Percentiles rank a stretch among this genome's conserved stretches.
phyloP scores from a whole-genome alignment of 257 asterid species.

The Linderniella brevidens region DNA sequence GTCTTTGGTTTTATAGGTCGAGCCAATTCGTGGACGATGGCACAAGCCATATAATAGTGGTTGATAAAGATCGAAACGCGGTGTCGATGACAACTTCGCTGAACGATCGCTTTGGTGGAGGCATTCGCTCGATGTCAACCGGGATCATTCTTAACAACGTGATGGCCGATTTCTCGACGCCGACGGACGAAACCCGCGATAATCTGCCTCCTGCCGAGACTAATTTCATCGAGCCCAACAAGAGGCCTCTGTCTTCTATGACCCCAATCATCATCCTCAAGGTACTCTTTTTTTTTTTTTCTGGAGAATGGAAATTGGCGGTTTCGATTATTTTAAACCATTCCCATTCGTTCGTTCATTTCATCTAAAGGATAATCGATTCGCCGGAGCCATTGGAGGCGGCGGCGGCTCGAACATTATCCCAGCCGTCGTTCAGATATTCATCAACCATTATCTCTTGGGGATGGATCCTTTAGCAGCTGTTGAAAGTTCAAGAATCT shows the following conservation, averaged over 20 bases:
- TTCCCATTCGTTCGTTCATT: not conserved
- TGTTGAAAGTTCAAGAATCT: slow-evolving; percentile 63
- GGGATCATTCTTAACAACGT: slow-evolving; percentile 82
- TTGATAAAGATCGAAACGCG: slow-evolving; percentile 72
- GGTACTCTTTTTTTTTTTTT: slow-evolving; percentile 17
- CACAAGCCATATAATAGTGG: slow-evolving; percentile 75
- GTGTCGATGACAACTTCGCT: slow-evolving; percentile 74
- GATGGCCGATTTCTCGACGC: slow-evolving; percentile 86
- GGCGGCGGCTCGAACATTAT: slow-evolving; percentile 79
- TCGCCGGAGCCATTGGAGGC: slow-evolving; percentile 81
- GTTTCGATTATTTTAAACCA: not conserved
- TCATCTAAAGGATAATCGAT: slow-evolving; percentile 38
- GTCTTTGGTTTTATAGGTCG: slow-evolving; percentile 31
- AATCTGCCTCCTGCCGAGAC: slow-evolving; percentile 78
- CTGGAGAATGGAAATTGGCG: too few species aligned
- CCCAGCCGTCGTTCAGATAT: slow-evolving; percentile 74
- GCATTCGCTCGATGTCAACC: slow-evolving; percentile 62
- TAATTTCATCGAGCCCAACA: slow-evolving; percentile 65
- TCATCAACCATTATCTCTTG: slow-evolving; percentile 63
- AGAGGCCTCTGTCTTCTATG: slow-evolving; percentile 90
- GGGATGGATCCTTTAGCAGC: slow-evolving; percentile 73
- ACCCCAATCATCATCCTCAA: slow-evolving; percentile 70
- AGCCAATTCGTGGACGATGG: slow-evolving; percentile 73
- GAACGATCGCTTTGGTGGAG: slow-evolving; percentile 60
- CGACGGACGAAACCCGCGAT: slow-evolving; percentile 40